A percentile compares a stretch with the other conserved stretches of the same genome.
Conservation (phyloP, 2,329 filamentous ascomycete species). For the Calcarisporium arbuscula region DNA sequence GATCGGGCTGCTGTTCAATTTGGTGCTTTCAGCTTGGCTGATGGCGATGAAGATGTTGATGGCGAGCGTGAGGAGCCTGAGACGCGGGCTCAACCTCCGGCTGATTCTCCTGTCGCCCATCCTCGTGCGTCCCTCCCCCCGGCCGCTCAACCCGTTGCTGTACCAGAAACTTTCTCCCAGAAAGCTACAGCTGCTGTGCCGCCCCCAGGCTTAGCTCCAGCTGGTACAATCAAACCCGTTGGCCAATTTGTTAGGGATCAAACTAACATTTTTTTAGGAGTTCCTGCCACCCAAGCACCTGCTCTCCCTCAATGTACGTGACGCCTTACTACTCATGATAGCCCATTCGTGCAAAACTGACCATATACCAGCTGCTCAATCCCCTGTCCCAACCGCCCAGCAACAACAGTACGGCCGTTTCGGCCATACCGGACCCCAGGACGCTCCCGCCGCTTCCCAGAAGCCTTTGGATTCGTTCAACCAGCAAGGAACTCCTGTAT, state of each 20-base stretch:
- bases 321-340: slow-evolving; percentile 1
- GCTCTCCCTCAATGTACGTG: slow-evolving; percentile 21
- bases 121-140: slow-evolving; percentile 85
- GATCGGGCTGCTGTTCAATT: slow-evolving; percentile 93
- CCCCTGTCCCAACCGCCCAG: slow-evolving; percentile 50
- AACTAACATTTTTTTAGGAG: too few species aligned
- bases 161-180: slow-evolving; percentile 51
- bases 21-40: slow-evolving; percentile 87
- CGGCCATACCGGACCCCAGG: slow-evolving; percentile 54
- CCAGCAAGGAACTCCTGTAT: slow-evolving; percentile 55
- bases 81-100: slow-evolving; percentile 86
- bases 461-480: slow-evolving; percentile 86
- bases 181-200: slow-evolving; percentile 43
- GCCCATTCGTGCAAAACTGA: slow-evolving; percentile 8
- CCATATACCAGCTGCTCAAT: slow-evolving; percentile 30
- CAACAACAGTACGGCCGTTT: slow-evolving; percentile 71
- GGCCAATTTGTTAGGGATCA: too few species aligned
- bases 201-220: slow-evolving; percentile 29
- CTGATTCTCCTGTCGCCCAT: slow-evolving; percentile 81
- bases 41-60: slow-evolving; percentile 80
- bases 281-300: slow-evolving; percentile 19
- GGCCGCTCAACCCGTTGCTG: slow-evolving; percentile 46
- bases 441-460: slow-evolving; percentile 52
- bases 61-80: slow-evolving; percentile 93
- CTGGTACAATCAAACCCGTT: slow-evolving; percentile 25